These are phyloP conservation scores for Datura wrightii DNA, from an alignment of 257 asterid genomes.

Conservation along the genomic window DNA sequence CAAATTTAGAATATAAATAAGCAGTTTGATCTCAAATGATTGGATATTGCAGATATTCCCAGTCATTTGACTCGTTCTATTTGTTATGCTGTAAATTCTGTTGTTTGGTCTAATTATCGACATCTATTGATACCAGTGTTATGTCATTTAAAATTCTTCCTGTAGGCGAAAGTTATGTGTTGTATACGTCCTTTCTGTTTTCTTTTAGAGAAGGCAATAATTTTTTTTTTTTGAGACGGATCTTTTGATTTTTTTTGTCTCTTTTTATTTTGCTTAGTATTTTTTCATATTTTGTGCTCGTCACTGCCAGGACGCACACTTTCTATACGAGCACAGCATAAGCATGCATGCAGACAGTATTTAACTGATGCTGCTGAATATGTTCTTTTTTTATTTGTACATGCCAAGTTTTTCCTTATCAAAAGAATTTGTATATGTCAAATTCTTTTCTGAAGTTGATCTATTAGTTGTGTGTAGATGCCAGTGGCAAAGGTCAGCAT, in stretches of 20 bases:
- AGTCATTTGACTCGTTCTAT: not conserved
- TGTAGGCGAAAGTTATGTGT: slow-evolving; percentile 19
- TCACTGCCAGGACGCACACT: slow-evolving; percentile 6
- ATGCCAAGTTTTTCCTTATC: not conserved
- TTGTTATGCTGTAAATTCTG: not conserved
- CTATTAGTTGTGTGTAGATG: slow-evolving; percentile 57
- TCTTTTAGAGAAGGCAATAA: not conserved
- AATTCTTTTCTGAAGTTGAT: slow-evolving; percentile 43
- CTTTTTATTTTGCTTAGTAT: not conserved
- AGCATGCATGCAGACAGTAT: not conserved
- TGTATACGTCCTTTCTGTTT: not conserved
- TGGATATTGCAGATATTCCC: not conserved
- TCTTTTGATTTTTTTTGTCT: not conserved
- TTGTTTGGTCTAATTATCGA: not conserved
- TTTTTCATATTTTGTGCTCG: not conserved
- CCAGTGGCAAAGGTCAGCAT: slow-evolving; percentile 63
- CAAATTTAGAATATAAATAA: not conserved
- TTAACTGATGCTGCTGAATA: not conserved
- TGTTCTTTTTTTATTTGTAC: not conserved
- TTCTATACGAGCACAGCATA: not conserved
- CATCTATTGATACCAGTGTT: not conserved
- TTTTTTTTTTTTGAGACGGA: not conserved
- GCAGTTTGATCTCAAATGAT: not conserved
- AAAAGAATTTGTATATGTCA: not conserved
- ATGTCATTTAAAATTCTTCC: not conserved